Percentiles rank a stretch among this genome's conserved stretches.
These are phyloP conservation scores for Penicillium polonicum DNA, from an alignment of 2,329 filamentous ascomycete species.

Conservation along the genomic window DNA sequence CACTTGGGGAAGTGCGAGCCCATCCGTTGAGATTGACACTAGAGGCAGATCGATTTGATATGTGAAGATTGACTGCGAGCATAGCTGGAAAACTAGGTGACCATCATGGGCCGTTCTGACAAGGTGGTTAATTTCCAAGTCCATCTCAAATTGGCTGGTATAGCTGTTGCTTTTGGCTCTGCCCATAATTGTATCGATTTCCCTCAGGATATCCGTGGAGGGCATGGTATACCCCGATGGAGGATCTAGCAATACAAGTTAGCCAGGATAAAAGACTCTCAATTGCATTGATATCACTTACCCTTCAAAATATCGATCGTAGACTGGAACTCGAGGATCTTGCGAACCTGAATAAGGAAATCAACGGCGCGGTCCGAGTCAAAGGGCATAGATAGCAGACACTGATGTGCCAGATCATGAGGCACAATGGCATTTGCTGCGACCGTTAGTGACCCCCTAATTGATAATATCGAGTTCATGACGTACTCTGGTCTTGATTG, in stretches of 20 bases:
- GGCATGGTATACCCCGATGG: conserved; percentile 53
- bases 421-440: conserved; percentile 16
- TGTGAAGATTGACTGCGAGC: conserved; percentile 45
- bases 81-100: conserved; percentile 45
- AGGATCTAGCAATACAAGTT: conserved; percentile 38
- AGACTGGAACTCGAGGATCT: conserved; percentile 51
- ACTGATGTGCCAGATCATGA: conserved; percentile 25
- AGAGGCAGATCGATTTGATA: conserved; percentile 46
- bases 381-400: conserved; percentile 33
- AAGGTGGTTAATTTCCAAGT: conserved; percentile 54
- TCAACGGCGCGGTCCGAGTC: conserved; percentile 23
- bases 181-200: conserved; percentile 47
- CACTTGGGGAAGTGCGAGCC: conserved; percentile 57
- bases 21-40: conserved; percentile 62
- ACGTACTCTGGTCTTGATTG: conserved; percentile 19
- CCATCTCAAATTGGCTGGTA: conserved; percentile 56
- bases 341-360: conserved; percentile 27
- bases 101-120: conserved; percentile 62
- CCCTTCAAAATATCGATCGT: conserved; percentile 49
- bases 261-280: not conserved
- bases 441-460: conserved; percentile 11
- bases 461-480: not conserved
- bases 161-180: conserved; percentile 47
- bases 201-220: conserved; percentile 49
- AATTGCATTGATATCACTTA: conserved; percentile 1